Evolutionary conservation across 164 flowering plant genomes (phyloP), one percentile per base, ranked within the genome.

Genomic region (Sedum album): DNA sequence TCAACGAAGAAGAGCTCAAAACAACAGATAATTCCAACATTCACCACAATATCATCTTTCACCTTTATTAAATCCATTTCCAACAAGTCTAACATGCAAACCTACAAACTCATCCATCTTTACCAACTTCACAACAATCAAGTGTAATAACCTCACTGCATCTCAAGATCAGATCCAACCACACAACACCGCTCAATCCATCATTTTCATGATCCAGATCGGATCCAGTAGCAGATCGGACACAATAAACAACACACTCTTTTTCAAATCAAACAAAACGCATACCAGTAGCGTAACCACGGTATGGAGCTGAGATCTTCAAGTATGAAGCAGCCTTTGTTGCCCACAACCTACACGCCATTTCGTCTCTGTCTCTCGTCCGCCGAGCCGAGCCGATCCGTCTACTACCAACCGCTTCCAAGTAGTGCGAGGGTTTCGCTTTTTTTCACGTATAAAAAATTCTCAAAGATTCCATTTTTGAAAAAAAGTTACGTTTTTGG

Each of bases 291-390:
- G 68, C 44, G 31, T 26, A 66, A 17, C n/a, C n/a, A 41, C 46
- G 41, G n/a, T 11, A 36, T 18, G 66, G 66, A 64, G 30, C 66
- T 14, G 66, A 64, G 42, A 64, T 64, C 66, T 36, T 64, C 66
- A 64, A 7, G 4, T 36, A 64, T 2, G 66, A 64, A 64, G 41
- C 66, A 64, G 66, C 66, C 41, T 17, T 39, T 14, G 5, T 64
- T 46, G 66, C 14, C 46, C 31, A 20, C 44, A 64, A 64, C 41
- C 66, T 64, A 41, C 46, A 35, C 26, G 66, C 66, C 66, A 64
- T 64, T 63, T 64, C 44, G 18, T 28, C 23, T 35, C 66, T n/a
- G n/a, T 26, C 66, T 63, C 65, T 63, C 60, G 60, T 53, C 26
- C 13, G 2, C 60, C 28, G 31, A 55, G 13, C 23, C 28, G 26